Evolutionary conservation across 768 basidiomycete species (phyloP).

Genomic region (Rubroboletus pulcherrimus): DNA sequence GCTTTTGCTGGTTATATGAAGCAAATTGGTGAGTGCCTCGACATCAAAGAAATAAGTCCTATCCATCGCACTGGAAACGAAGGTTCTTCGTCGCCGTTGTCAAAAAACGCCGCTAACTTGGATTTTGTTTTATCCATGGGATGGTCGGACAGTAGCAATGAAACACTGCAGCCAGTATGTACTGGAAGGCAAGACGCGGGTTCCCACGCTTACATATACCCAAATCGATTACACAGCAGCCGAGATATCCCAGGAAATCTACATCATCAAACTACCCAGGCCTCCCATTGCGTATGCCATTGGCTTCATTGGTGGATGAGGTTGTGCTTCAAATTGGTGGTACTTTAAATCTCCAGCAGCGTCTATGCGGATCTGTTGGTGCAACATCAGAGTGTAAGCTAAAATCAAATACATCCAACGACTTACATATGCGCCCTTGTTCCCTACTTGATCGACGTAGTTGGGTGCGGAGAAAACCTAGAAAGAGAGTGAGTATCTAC

Average conservation of each 20-base stretch:
- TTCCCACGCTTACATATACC: constrained; percentile 17
- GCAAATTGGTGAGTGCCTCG: constrained; percentile 56
- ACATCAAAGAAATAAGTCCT: constrained; percentile 54
- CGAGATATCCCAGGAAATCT: constrained; percentile 12
- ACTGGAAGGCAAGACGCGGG: background rate
- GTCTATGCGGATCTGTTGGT: constrained; percentile 73
- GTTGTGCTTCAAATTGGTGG: constrained; percentile 78
- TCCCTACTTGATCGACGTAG: constrained; percentile 87
- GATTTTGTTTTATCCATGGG: constrained; percentile 37
- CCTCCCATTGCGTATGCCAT: constrained; percentile 85
- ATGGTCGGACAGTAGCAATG: background rate
- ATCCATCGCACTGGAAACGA: constrained; percentile 90
- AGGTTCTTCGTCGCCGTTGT: constrained; percentile 79
- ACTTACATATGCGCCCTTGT: constrained; percentile 88
- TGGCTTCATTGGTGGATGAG: constrained; percentile 87
- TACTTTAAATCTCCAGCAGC: constrained; percentile 69
- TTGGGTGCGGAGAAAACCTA: constrained; percentile 95
- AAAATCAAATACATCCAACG: background rate
- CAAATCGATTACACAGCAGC: background rate
- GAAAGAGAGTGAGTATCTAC: constrained; percentile 11
- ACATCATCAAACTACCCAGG: constrained; percentile 69
- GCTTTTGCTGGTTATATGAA: constrained; percentile 68
- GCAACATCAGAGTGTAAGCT: constrained; percentile 4
- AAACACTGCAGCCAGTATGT: background rate
- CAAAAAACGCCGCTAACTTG: constrained; percentile 76